A percentile compares a stretch with the other conserved stretches of the same genome.
Evolutionary conservation across 768 basidiomycete species (phyloP).

Genomic region (Leccinum sublutescens): DNA sequence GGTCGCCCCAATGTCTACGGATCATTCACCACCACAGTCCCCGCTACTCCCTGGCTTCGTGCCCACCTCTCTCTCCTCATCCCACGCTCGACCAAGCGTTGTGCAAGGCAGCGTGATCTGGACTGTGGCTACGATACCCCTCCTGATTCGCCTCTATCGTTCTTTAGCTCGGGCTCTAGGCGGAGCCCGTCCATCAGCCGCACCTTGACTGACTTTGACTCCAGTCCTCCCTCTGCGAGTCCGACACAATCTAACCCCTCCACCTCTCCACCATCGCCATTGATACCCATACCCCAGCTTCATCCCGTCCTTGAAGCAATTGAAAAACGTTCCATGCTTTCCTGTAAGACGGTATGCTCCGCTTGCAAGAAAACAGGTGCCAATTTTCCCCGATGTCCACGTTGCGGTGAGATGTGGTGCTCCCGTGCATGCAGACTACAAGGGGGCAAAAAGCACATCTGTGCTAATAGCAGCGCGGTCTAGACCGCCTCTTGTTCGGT

Average conservation of each 20-base stretch:
- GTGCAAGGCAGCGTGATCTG: constrained; percentile 1
- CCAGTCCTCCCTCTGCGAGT: constrained; percentile 11
- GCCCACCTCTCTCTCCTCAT: constrained; percentile 19
- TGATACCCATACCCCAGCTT: constrained; percentile 16
- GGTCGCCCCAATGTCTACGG: constrained; percentile 32
- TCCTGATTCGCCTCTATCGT: constrained; percentile 30
- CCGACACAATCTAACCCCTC: constrained; percentile 2
- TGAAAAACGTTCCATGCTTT: constrained; percentile 53
- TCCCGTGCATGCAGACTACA: constrained; percentile 58
- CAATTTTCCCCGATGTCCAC: constrained; percentile 61
- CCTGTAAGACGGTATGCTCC: constrained; percentile 42
- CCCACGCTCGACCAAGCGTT: constrained; percentile 10
- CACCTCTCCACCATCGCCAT: constrained; percentile 20
- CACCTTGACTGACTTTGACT: constrained; percentile 30
- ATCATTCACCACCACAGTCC: constrained; percentile 40
- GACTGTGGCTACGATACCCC: constrained; percentile 25
- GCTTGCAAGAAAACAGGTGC: constrained; percentile 52
- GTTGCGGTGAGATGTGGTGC: constrained; percentile 62
- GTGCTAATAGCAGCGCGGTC: constrained; percentile 23
- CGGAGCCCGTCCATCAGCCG: constrained; percentile 44
- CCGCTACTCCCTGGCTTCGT: constrained; percentile 34
- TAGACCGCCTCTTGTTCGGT: constrained; percentile 5
- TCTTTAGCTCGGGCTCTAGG: constrained; percentile 14
- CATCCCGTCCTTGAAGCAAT: constrained; percentile 50
- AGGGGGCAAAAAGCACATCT: constrained; percentile 52